Evolutionary conservation across 2,329 filamentous ascomycete genomes (phyloP).

Genomic region (Leptodontidium sp.): DNA sequence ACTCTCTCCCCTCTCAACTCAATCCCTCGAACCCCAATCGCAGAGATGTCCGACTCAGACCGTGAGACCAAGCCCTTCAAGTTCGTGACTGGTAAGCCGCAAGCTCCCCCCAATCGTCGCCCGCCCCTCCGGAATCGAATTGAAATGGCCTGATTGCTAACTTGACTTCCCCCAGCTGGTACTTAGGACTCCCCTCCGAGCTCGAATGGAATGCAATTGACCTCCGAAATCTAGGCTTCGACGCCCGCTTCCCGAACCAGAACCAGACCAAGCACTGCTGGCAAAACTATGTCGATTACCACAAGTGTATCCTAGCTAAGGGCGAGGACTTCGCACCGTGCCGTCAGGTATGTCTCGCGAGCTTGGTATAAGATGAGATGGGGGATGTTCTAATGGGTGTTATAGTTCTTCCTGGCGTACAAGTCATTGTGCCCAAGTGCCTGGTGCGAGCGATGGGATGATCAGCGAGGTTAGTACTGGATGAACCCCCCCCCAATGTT

Average conservation of each 20-base stretch:
- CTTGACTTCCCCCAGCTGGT: conserved; percentile 57
- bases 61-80: conserved; percentile 99
- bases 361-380: conserved; percentile 34
- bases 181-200: conserved; percentile 44
- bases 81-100: conserved; percentile 92
- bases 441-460: conserved; percentile 96
- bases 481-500: not conserved
- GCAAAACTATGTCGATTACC: conserved; percentile 99
- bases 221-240: conserved; percentile 74
- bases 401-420: conserved; percentile 94
- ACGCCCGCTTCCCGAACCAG: conserved; percentile 98
- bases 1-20: conserved; percentile 44
- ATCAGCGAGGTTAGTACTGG: conserved; percentile 82
- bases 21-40: conserved; percentile 47
- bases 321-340: conserved; percentile 98
- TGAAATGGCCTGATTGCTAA: conserved; percentile 51
- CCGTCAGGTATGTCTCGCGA: conserved; percentile 77
- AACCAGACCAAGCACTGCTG: conserved; percentile 99
- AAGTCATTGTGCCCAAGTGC: conserved; percentile 95
- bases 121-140: conserved; percentile 30
- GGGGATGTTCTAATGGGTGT: conserved; percentile 48
- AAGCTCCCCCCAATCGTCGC: conserved; percentile 33
- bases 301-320: conserved; percentile 99
- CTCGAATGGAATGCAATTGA: conserved; percentile 33
- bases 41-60: conserved; percentile 90